phyloP scores from a whole-genome alignment of 441 rosid species.

The Pelargonium fulgidum region DNA sequence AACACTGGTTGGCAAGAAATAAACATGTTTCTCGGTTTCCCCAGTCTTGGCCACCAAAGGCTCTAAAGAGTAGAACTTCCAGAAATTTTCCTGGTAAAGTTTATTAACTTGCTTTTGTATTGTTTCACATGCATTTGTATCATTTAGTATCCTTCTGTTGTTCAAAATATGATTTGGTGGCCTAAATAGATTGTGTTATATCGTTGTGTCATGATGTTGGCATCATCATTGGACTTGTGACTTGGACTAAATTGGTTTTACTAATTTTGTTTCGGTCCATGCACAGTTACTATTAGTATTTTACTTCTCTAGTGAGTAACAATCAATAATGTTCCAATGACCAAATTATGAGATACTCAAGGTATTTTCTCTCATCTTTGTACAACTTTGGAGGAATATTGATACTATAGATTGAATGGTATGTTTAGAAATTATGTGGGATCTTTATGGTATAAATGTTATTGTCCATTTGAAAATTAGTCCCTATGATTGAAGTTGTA shows the following conservation, averaged over 20 bases:
- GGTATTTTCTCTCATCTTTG: neutral
- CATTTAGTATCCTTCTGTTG: constrained; percentile 6
- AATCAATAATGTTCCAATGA: neutral
- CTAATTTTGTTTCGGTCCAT: neutral
- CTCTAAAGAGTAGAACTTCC: constrained; percentile 49
- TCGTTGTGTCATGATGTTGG: neutral
- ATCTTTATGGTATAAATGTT: neutral
- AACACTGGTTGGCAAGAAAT: constrained; percentile 41
- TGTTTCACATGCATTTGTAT: constrained; percentile 5
- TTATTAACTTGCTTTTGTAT: constrained; percentile 9
- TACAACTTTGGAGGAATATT: too few relatives aligned
- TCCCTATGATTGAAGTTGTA: neutral
- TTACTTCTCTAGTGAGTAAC: neutral
- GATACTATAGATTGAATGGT: too few relatives aligned
- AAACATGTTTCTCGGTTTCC: constrained; percentile 46
- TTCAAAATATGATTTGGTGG: neutral
- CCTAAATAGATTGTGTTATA: neutral
- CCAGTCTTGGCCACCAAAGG: constrained; percentile 57
- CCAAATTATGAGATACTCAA: neutral
- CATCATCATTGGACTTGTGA: neutral
- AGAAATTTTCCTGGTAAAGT: constrained; percentile 67
- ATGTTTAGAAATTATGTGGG: neutral
- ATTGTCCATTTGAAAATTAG: too few relatives aligned
- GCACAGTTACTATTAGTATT: neutral
- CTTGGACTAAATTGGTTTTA: neutral